These are phyloP conservation scores for Xylaria sp. DNA, from an alignment of 2,329 filamentous ascomycete species.

Conservation along the genomic window DNA sequence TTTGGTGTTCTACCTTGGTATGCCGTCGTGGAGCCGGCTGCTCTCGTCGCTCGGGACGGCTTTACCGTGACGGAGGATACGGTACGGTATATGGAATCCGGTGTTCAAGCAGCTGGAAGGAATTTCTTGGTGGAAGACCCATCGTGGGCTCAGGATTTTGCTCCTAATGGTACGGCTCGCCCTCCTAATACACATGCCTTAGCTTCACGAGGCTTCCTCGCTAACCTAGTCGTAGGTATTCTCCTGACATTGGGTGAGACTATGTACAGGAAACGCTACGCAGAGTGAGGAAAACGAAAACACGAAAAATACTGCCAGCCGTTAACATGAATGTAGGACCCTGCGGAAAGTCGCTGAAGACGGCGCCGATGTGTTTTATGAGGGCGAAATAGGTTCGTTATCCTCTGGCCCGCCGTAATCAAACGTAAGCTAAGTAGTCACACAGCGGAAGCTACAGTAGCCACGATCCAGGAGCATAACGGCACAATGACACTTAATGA, in stretches of 20 bases:
- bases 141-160: slow-evolving; percentile 86
- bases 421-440: slow-evolving; percentile 40
- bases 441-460: slow-evolving; percentile 71
- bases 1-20: slow-evolving; percentile 75
- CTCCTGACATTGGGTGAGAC: slow-evolving; percentile 73
- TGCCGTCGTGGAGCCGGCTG: slow-evolving; percentile 73
- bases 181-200: too few species aligned
- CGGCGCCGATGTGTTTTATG: slow-evolving; percentile 77
- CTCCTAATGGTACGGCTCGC: slow-evolving; percentile 64
- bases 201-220: neutral
- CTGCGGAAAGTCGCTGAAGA: slow-evolving; percentile 76
- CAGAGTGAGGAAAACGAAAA: slow-evolving; percentile 47
- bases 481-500: slow-evolving; percentile 70
- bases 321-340: slow-evolving; percentile 54
- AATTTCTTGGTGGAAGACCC: slow-evolving; percentile 78
- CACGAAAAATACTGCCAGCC: slow-evolving; percentile 5
- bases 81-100: slow-evolving; percentile 71
- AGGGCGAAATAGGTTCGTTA: slow-evolving; percentile 63
- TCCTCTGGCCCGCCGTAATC: neutral
- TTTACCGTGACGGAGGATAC: slow-evolving; percentile 78
- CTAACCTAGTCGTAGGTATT: slow-evolving; percentile 49
- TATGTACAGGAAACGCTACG: slow-evolving; percentile 82
- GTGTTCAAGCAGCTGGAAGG: slow-evolving; percentile 40
- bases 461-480: slow-evolving; percentile 68
- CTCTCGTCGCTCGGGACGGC: slow-evolving; percentile 73